Base-by-base conservation (phyloP, 2,329 filamentous ascomycete species). In the Salinomyces thailandicus region DNA sequence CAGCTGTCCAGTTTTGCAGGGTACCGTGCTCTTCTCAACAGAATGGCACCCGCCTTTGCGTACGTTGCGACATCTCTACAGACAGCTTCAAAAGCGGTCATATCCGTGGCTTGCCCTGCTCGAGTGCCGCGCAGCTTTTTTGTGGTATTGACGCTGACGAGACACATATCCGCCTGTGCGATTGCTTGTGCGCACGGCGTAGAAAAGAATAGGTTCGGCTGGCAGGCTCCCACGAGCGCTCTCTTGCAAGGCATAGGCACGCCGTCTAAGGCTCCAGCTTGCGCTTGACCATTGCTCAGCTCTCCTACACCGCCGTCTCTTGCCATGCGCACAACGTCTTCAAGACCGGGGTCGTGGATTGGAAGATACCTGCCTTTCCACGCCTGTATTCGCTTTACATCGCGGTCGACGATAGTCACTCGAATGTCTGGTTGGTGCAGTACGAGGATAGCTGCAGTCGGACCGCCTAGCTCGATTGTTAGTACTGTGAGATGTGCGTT, bases 21-120 rank as follows among this genome's bases (percentile, higher is more conserved):
- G 82, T 18, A 87, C 82, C 0, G 82, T 87, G 41, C 77, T 82
- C 64, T 87, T 87, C 62, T 86, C 81, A 16, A 87, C 82, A 33
- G 73, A 33, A 86, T 82, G 30, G 77, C 73, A 24, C 76, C 77
- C 5, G 71, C 62, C 26, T 70, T 73, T 5, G 81, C 78, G 45
- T 77, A 65, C 44, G 71, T 63, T 8, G 80, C 81, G 20, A 86
- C 75, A 35, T 75, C 73, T 32, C 71, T 68, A 2, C 74, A 75
- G 4, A 79, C 81, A 12, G 73, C 73, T 56, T 86, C 81, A 26
- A 86, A 72, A 3, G 75, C 73, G 1, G 73, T 75, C 66, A 86
- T 74, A 47, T 87, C 79, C 16, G 79, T 80, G 0, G 81, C 81
- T 44, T 69, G 72, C 11, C 80, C 81, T 8, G 76, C 75, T 35